phyloP scores from a whole-genome alignment of 2,329 filamentous ascomycete species.

The Zymoseptoria crescenta region DNA sequence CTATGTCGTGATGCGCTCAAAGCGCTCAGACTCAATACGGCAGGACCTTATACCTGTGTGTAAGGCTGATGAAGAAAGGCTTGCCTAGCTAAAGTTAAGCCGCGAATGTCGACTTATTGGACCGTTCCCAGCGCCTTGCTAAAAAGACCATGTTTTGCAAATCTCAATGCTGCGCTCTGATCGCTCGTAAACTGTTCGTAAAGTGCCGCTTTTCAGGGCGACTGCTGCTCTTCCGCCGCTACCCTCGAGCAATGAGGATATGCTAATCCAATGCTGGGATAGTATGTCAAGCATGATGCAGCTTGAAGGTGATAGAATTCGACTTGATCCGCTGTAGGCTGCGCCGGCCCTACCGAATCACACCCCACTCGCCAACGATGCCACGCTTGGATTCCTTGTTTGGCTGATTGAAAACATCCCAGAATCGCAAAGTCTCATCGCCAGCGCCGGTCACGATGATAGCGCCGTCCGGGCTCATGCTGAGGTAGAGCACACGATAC shows the following conservation, averaged over 20 bases:
- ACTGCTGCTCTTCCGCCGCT: background rate
- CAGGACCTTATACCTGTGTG: background rate
- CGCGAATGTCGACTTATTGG: background rate
- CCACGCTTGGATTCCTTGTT: conserved; percentile 55
- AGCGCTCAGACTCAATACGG: background rate
- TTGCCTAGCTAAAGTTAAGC: background rate
- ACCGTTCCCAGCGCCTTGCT: conserved; percentile 1
- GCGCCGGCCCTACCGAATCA: conserved; percentile 46
- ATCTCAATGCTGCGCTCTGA: background rate
- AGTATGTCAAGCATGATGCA: background rate
- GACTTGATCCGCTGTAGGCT: background rate
- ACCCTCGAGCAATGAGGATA: background rate
- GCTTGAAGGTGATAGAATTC: background rate
- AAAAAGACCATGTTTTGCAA: background rate
- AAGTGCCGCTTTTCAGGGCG: background rate
- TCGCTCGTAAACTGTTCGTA: background rate
- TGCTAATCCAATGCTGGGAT: background rate
- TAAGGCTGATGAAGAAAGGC: background rate
- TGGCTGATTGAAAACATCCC: conserved; percentile 87
- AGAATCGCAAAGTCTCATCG: conserved; percentile 92
- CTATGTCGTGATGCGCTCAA: background rate
- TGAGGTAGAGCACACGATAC: conserved; percentile 89
- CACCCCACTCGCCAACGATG: conserved; percentile 61
- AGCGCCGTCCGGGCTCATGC: conserved; percentile 93
- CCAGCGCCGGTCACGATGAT: conserved; percentile 93